Base-by-base conservation (phyloP, 2,329 filamentous ascomycete genomes). In the Alternaria novae-zelandiae region DNA sequence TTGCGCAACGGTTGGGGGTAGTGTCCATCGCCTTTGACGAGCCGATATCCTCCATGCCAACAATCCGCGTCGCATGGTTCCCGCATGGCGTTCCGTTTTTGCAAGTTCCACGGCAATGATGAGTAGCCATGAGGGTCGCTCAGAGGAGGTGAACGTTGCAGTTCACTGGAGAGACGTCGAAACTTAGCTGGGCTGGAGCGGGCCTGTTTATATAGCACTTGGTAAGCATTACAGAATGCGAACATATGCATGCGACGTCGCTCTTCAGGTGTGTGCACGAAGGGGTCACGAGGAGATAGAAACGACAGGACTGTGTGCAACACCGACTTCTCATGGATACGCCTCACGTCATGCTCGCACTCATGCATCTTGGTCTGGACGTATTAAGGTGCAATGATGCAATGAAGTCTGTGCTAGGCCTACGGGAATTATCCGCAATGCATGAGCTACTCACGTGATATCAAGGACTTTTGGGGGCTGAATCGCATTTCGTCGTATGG, bases 381-480 rank as follows among this genome's bases (percentile, higher is more conserved):
- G 2, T 4, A 36, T 9, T n/a, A 13, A 36, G 15, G 2, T 9
- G 15, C 4, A 36, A 36, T 36, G 15, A 36, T 36, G 32, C 32
- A 36, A 9, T 36, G 32, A n/a, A 36, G 13, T 36, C 1, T n/a
- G 4, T 36, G 0, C 32, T n/a, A n/a, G 32, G 32, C 9, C 32
- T 36, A n/a, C 13, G 0, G 2, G 1, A 5, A n/a, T 36, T 2
- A n/a, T 4, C 32, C 32, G 4, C 32, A n/a, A 4, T 9, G 1
- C 32, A 15, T 36, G 32, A 36, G 32, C 32, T 36, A 9, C 32
- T n/a, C 13, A 36, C 32, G 0, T n/a, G 32, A 36, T n/a, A n/a
- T 4, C 13, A 36, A 36, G 32, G 5, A 5, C 7, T 36, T 12
- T 1, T n/a, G 15, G 13, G 2, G 32, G 32, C 15, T 36, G 3